These are phyloP conservation scores for Termitomyces sp. DNA, from an alignment of 768 basidiomycete species.

Conservation along the genomic window DNA sequence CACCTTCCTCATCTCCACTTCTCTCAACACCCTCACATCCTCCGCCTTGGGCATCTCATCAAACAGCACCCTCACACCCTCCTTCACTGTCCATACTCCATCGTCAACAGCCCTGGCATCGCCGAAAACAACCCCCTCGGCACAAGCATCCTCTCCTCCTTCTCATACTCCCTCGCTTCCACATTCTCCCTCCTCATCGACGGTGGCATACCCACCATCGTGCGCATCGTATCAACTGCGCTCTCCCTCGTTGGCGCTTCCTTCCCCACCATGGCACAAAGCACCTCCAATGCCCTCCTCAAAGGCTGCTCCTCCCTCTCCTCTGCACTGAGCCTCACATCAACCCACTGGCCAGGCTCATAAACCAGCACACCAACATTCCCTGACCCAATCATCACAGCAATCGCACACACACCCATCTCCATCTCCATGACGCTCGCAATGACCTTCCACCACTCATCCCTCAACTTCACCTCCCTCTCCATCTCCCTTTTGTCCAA, in stretches of 20 bases:
- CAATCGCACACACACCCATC: slow-evolving; percentile 15
- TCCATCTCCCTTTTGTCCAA: slow-evolving; percentile 23
- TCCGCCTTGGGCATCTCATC: slow-evolving; percentile 48
- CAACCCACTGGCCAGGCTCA: slow-evolving; percentile 2
- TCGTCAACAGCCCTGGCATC: slow-evolving; percentile 49
- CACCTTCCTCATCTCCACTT: slow-evolving; percentile 56
- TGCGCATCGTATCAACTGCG: slow-evolving; percentile 47
- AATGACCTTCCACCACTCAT: slow-evolving; percentile 42
- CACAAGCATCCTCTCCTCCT: slow-evolving; percentile 36
- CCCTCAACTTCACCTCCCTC: slow-evolving; percentile 18
- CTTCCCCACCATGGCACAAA: slow-evolving; percentile 55
- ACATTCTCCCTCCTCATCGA: background rate
- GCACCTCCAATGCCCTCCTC: slow-evolving; percentile 42
- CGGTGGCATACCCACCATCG: slow-evolving; percentile 26
- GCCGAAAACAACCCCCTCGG: slow-evolving; percentile 53
- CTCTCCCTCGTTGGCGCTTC: slow-evolving; percentile 49
- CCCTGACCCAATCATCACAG: slow-evolving; percentile 10
- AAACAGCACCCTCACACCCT: slow-evolving; percentile 47
- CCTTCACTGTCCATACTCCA: slow-evolving; percentile 46
- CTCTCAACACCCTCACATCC: slow-evolving; percentile 55
- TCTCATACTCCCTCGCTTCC: slow-evolving; percentile 5
- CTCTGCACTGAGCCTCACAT: slow-evolving; percentile 28
- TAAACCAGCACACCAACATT: slow-evolving; percentile 9
- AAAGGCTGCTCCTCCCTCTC: slow-evolving; percentile 38
- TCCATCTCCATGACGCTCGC: slow-evolving; percentile 30